Conservation (phyloP, 140 eudicot genomes). For the Bidens hawaiensis region DNA sequence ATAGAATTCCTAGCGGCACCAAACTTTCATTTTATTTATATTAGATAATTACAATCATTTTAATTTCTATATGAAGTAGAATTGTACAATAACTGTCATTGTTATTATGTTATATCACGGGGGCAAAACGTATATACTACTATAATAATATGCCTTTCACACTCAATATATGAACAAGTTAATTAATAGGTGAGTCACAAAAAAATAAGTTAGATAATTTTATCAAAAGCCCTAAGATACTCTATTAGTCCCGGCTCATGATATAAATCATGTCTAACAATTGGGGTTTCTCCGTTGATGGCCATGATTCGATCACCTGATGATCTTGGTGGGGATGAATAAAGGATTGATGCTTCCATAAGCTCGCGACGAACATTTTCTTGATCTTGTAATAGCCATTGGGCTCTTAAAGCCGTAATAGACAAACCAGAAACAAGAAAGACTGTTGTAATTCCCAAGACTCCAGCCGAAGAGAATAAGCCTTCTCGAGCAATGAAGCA, state of each 20-base stretch:
- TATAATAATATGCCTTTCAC: no score
- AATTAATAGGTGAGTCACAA: no score
- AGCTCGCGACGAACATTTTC: slow-evolving; percentile 40
- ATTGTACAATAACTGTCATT: no score
- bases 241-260: slow-evolving; percentile 22
- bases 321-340: slow-evolving; percentile 61
- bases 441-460: slow-evolving; percentile 60
- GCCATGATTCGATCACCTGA: slow-evolving; percentile 26
- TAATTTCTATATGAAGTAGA: no score
- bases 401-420: slow-evolving; percentile 64
- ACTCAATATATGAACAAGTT: not conserved
- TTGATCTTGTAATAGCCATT: slow-evolving; percentile 41
- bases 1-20: no score
- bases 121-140: not conserved
- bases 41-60: no score
- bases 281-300: slow-evolving; percentile 35
- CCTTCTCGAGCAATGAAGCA: slow-evolving; percentile 63
- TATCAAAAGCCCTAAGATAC: slow-evolving; percentile 48
- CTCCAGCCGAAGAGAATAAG: slow-evolving; percentile 75
- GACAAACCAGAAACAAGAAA: slow-evolving; percentile 70
- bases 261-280: slow-evolving; percentile 30
- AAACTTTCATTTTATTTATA: no score
- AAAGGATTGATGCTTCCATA: slow-evolving; percentile 41
- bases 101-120: no score
- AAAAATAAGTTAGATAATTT: slow-evolving; percentile 21